Percentiles rank a stretch among this genome's conserved stretches.
phyloP scores from a whole-genome alignment of 371 early-diverging fungal genomes.

The Actinomortierella wolfii region DNA sequence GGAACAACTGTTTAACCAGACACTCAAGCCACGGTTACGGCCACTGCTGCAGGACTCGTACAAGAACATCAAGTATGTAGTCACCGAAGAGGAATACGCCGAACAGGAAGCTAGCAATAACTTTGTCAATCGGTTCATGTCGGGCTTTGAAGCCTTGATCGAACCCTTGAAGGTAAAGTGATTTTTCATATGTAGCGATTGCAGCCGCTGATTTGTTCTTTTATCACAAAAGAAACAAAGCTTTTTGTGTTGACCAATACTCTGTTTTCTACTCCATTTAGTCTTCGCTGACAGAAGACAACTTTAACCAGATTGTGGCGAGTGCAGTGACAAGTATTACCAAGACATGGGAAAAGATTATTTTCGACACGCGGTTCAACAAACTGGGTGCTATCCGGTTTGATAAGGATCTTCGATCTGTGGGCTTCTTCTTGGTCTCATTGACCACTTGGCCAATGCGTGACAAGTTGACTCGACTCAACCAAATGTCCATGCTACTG shows the following conservation, averaged over 20 bases:
- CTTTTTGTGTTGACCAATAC: too few relatives aligned
- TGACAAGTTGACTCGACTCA: slow-evolving; percentile 77
- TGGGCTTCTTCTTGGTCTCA: slow-evolving; percentile 70
- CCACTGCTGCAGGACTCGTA: slow-evolving; percentile 81
- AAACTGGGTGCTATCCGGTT: slow-evolving; percentile 81
- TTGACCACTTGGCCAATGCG: slow-evolving; percentile 70
- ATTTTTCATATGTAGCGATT: not conserved
- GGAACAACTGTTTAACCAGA: slow-evolving; percentile 78
- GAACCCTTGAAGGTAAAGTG: slow-evolving; percentile 56
- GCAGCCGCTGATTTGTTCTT: not conserved
- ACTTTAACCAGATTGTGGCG: slow-evolving; percentile 67
- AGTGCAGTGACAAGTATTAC: slow-evolving; percentile 66
- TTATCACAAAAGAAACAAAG: not conserved
- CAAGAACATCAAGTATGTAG: slow-evolving; percentile 84
- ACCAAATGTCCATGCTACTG: slow-evolving; percentile 79
- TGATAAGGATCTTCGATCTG: slow-evolving; percentile 86
- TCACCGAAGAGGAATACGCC: slow-evolving; percentile 89
- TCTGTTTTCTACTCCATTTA: slow-evolving; percentile 9
- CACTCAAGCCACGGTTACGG: slow-evolving; percentile 80
- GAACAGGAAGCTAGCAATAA: slow-evolving; percentile 78
- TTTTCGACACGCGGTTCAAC: slow-evolving; percentile 84
- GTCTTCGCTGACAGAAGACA: slow-evolving; percentile 70
- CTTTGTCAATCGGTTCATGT: slow-evolving; percentile 78
- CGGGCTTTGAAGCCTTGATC: slow-evolving; percentile 66
- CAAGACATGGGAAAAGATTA: slow-evolving; percentile 85